phyloP scores from a whole-genome alignment of 441 rosid genomes.

The Gossypium aridum region DNA sequence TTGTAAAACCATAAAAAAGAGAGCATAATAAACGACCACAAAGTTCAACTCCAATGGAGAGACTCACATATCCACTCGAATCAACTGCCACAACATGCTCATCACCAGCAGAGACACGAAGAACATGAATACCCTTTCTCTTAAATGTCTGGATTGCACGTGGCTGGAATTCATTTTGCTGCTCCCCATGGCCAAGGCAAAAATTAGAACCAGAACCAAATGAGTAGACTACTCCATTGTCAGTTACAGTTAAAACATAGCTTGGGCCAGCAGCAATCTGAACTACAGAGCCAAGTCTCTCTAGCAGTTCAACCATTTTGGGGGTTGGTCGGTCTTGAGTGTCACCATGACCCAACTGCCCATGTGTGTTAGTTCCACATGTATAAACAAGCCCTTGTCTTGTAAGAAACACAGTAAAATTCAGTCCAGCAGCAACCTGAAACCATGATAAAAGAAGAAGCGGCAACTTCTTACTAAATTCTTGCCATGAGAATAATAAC shows the following conservation, averaged over 20 bases:
- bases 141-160: constrained; percentile 65
- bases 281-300: constrained; percentile 49
- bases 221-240: constrained; percentile 70
- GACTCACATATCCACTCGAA: constrained; percentile 80
- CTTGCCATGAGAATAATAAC: background rate
- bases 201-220: constrained; percentile 86
- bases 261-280: constrained; percentile 91
- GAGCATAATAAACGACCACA: constrained; percentile 3
- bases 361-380: constrained; percentile 75
- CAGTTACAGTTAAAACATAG: constrained; percentile 65
- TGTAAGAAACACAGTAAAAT: constrained; percentile 78
- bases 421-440: constrained; percentile 91
- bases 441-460: constrained; percentile 10
- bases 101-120: constrained; percentile 93
- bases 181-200: constrained; percentile 97
- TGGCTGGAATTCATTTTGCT: constrained; percentile 77
- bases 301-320: constrained; percentile 45
- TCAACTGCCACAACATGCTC: constrained; percentile 95
- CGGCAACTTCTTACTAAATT: background rate
- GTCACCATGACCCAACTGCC: constrained; percentile 94
- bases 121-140: constrained; percentile 61
- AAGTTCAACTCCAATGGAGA: constrained; percentile 4
- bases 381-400: constrained; percentile 69
- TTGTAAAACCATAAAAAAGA: constrained; percentile 8
- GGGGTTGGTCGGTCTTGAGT: constrained; percentile 70